Percentiles rank a stretch among this genome's conserved stretches.
Conservation (phyloP, 2,329 filamentous ascomycete species). For the Exutisphaerella laricina region DNA sequence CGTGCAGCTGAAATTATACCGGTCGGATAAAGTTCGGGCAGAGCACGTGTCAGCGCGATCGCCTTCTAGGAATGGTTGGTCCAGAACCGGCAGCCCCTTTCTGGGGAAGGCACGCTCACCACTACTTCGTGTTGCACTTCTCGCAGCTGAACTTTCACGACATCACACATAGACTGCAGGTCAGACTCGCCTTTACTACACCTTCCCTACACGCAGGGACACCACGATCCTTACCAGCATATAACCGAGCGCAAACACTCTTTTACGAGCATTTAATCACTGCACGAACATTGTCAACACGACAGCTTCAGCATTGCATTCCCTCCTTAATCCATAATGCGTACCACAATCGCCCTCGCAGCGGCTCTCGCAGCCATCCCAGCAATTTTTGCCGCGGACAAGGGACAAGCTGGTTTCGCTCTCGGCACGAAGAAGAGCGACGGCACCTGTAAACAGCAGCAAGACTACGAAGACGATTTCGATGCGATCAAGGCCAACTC, state of each 20-base stretch:
- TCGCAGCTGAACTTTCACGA: no score
- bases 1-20: no score
- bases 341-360: slow-evolving; percentile 21
- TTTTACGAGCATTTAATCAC: background rate
- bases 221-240: slow-evolving; percentile 4
- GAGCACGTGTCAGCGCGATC: no score
- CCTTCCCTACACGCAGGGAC: background rate
- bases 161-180: background rate
- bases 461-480: slow-evolving; percentile 63
- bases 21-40: no score
- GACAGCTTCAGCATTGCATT: slow-evolving; percentile 4
- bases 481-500: slow-evolving; percentile 51
- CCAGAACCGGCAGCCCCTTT: background rate
- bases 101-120: no score
- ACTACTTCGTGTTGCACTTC: no score
- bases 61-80: no score
- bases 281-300: no score
- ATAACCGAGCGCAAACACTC: slow-evolving; percentile 5
- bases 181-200: background rate
- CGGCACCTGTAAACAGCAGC: slow-evolving; percentile 55
- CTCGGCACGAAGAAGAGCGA: slow-evolving; percentile 60
- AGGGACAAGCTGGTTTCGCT: slow-evolving; percentile 58
- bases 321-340: slow-evolving; percentile 21
- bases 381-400: slow-evolving; percentile 23
- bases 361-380: slow-evolving; percentile 23